Evolutionary conservation across 2,329 filamentous ascomycete genomes (phyloP), one percentile per base, ranked within the genome.

Genomic region (Immersiporthe knoxdaviesiana): DNA sequence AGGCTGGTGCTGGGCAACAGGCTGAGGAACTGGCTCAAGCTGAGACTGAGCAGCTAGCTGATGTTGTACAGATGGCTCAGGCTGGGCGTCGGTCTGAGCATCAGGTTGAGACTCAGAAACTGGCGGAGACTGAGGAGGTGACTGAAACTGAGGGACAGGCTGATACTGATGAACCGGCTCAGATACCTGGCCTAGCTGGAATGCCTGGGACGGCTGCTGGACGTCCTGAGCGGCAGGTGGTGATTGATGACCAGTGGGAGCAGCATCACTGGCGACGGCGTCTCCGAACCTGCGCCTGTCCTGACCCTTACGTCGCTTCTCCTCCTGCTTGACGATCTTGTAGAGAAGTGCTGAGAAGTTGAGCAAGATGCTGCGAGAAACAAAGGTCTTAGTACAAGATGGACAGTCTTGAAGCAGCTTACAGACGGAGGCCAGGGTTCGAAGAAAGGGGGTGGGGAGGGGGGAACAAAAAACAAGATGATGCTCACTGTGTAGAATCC

Each of bases 241-340:
- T 52, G 27, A 14, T 35, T 37, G 41, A 35, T 41, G 63, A 58
- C 62, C 47, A 18, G 50, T 18, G 24, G 35, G 3, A n/a, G 58
- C 61, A 14, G 41, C 35, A 21, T 18, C 21, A 14, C 37, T 37
- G 24, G 35, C 65, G 54, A 1, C 24, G 11, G 21, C 6, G 37
- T 4, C 37, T 12, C n/a, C 30, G 35, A 32, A 18, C 67, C 58
- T 52, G 2, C 37, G 37, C 21, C 50, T 66, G 32, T 32, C 35
- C 32, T 30, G 44, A 47, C 66, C 52, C 50, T 69, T 69, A 24
- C 61, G 68, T 41, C 69, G 67, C n/a, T 52, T 44, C 32, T 71
- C 69, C 47, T 71, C 66, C 30, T 32, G 27, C 56, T 71, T 71
- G 50, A 63, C 68, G 39, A 59, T 37, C 63, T 71, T 68, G 67